Evolutionary conservation across 257 asterid genomes (phyloP).

Genomic region (Scutellaria barbata): DNA sequence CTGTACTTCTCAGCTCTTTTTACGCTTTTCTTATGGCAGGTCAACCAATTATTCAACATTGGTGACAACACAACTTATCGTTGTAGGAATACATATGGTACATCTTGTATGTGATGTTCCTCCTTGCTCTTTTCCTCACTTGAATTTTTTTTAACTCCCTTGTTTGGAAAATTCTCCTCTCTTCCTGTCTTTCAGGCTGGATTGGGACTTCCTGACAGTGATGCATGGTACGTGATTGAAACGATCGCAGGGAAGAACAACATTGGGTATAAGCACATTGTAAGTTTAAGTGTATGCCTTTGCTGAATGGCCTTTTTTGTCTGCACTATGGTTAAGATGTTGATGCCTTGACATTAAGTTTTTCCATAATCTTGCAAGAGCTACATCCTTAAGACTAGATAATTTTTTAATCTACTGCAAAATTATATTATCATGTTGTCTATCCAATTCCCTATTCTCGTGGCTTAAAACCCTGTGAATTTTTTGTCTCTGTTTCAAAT

Average conservation of each 20-base stretch:
- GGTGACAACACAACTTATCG: conserved; percentile 86
- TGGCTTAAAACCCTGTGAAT: not conserved
- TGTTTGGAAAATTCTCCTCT: conserved; percentile 38
- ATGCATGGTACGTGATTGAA: conserved; percentile 93
- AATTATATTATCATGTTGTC: not conserved
- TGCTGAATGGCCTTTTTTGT: conserved; percentile 27
- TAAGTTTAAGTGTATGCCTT: conserved; percentile 48
- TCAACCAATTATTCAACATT: conserved; percentile 90
- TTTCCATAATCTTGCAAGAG: conserved; percentile 17
- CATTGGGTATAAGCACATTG: conserved; percentile 91
- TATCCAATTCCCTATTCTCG: conserved; percentile 7
- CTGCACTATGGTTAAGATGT: conserved; percentile 27
- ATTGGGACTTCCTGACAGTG: conserved; percentile 88
- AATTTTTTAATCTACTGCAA: not conserved
- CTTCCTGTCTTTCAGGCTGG: conserved; percentile 73
- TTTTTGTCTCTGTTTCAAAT: not conserved
- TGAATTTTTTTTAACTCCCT: conserved; percentile 19
- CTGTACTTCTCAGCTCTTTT: conserved; percentile 18
- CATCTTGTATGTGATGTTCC: conserved; percentile 25
- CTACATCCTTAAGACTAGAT: not conserved
- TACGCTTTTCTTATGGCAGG: conserved; percentile 54
- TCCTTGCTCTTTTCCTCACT: conserved; percentile 20
- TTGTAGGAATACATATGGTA: conserved; percentile 93
- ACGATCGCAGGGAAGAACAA: conserved; percentile 95
- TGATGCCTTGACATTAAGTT: conserved; percentile 10